Evolutionary conservation across 345 rosid genomes (phyloP).

Genomic region (Ceriops zippeliana): DNA sequence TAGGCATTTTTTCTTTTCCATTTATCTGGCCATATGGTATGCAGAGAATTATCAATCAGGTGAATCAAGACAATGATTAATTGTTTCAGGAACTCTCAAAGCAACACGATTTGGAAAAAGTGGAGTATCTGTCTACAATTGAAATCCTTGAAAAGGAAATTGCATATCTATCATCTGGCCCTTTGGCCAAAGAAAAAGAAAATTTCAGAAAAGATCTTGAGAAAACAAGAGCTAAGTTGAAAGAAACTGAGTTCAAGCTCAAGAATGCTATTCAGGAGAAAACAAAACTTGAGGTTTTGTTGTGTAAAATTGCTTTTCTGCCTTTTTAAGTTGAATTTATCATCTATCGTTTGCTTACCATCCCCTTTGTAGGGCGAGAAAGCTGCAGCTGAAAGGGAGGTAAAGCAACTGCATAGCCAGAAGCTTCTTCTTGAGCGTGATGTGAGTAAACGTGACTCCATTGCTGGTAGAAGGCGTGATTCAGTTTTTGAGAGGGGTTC

Average conservation of each 20-base stretch:
- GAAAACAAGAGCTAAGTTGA: conserved; percentile 69
- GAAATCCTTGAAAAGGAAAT: conserved; percentile 70
- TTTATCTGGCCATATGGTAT: no score
- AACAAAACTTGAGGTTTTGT: conserved; percentile 87
- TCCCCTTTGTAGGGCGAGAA: conserved; percentile 63
- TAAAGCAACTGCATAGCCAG: conserved; percentile 63
- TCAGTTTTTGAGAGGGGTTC: conserved; percentile 53
- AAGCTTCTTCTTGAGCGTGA: conserved; percentile 80
- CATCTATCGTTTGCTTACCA: background rate
- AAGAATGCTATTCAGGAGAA: conserved; percentile 86
- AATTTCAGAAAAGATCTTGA: conserved; percentile 78
- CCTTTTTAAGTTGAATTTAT: background rate
- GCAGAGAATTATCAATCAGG: no score
- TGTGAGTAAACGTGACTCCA: conserved; percentile 70
- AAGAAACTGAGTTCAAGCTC: conserved; percentile 80
- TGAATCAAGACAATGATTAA: background rate
- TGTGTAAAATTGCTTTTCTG: conserved; percentile 4
- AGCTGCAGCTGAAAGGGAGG: conserved; percentile 78
- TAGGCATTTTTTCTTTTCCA: conserved; percentile 24
- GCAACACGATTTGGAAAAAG: conserved; percentile 52
- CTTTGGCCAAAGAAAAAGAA: conserved; percentile 73
- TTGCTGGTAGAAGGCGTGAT: conserved; percentile 74
- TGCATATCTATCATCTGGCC: conserved; percentile 51
- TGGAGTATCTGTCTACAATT: conserved; percentile 50
- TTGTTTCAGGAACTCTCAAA: conserved; percentile 50